Base-by-base conservation (phyloP, 1,139 yeast genomes). In the Yamadazyma jaroonii region DNA sequence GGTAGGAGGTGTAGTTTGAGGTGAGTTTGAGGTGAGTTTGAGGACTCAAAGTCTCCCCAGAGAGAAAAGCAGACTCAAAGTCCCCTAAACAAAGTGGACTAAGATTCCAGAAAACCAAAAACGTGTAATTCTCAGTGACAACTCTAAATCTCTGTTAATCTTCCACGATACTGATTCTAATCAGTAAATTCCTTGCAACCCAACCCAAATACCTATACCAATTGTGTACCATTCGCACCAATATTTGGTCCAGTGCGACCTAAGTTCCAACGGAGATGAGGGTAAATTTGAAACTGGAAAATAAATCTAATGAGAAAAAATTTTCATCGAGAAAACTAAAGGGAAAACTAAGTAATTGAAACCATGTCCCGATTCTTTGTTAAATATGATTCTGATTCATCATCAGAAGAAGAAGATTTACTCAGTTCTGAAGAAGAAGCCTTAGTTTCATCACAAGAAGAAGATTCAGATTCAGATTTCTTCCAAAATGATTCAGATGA, bases 331-430 rank as follows among this genome's bases (percentile, higher is more conserved):
- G 23, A 31, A 31, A 31, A 23, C 17, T n/a, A 17, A 31, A 31
- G 34, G 34, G 29, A 31, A 31, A 9, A n/a, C 13, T 11, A 22
- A 22, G n/a, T 24, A 13, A n/a, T 13, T 22, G 11, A 30, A 24
- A n/a, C n/a, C 6, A 84, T 84, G 90, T 83, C 92, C 47, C 77
- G 88, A 62, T 84, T 84, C 75, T 84, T 84, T 69, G 83, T 79
- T 43, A 81, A 77, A 48, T 74, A 77, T 54, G 71, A 68, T 46
- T 81, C 72, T 53, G 81, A 79, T 52, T 74, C 84, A 39, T 83
- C 94, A 32, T 73, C 87, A 36, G 79, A 87, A 36, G 84, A 79
- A 52, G 90, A 84, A 51, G 88, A 79, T 57, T 66, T 77, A 51
- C 57, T 78, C 41, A 59, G 67, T 27, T 71, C 77, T 28, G 65